Percentiles rank a stretch among this genome's conserved stretches.
phyloP scores from a whole-genome alignment of 1,139 yeast genomes.

The Saccharomyces hybrid region DNA sequence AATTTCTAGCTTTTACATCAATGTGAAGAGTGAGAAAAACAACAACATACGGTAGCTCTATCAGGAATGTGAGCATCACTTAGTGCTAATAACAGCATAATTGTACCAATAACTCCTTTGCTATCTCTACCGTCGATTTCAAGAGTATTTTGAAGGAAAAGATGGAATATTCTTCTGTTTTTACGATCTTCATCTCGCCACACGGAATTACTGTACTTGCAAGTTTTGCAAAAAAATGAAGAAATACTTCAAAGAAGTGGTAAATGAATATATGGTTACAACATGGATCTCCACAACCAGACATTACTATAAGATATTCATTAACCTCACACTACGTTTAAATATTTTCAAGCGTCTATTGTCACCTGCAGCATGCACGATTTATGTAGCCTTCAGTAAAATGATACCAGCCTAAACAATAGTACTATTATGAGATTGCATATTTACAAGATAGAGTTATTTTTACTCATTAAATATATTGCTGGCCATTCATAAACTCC shows the following conservation, averaged over 20 bases:
- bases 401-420: not conserved
- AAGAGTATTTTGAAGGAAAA: not conserved
- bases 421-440: not conserved
- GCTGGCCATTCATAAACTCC: constrained; percentile 58
- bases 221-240: not conserved
- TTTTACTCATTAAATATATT: constrained; percentile 25
- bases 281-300: not conserved
- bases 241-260: not conserved
- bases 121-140: not conserved
- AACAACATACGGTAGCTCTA: constrained; percentile 49
- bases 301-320: not conserved
- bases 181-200: not conserved
- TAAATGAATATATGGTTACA: not conserved
- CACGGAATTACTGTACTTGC: not conserved
- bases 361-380: not conserved
- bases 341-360: not conserved
- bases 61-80: constrained; percentile 91
- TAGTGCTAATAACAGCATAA: constrained; percentile 79
- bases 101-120: constrained; percentile 3
- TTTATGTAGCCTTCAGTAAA: not conserved
- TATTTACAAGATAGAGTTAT: not conserved
- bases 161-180: not conserved
- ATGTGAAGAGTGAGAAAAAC: not conserved
- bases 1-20: not conserved
- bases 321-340: not conserved